phyloP scores from a whole-genome alignment of 495 filamentous ascomycete genomes.

The Neurospora sp. region DNA sequence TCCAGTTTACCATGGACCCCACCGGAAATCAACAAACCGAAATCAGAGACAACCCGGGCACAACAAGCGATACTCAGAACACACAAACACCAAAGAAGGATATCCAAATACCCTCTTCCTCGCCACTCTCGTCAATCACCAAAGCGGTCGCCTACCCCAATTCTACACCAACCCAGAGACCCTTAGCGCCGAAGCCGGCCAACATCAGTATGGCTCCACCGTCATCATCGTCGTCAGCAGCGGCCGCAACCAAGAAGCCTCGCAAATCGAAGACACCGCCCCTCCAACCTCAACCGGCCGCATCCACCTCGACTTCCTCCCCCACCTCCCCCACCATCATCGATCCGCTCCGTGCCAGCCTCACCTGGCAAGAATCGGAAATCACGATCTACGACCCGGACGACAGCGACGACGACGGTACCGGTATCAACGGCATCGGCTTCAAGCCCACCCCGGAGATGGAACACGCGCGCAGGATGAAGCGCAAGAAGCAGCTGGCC shows the following conservation, averaged over 20 bases:
- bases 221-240: constrained; percentile 3
- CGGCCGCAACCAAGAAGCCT: constrained; percentile 21
- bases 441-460: constrained; percentile 81
- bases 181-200: constrained; percentile 9
- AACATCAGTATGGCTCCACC: neutral
- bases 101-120: neutral
- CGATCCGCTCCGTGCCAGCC: constrained; percentile 41
- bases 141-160: neutral
- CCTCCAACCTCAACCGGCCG: constrained; percentile 1
- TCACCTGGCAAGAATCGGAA: constrained; percentile 77
- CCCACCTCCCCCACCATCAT: constrained; percentile 22
- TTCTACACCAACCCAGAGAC: neutral
- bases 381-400: constrained; percentile 71
- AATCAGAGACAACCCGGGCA: neutral
- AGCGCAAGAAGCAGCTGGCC: constrained; percentile 67
- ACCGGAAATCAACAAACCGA: neutral
- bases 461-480: constrained; percentile 64
- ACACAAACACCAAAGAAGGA: neutral
- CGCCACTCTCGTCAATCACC: neutral
- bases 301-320: neutral
- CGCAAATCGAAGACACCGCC: constrained; percentile 32
- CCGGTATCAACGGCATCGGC: constrained; percentile 81
- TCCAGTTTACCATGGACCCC: constrained; percentile 4
- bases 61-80: neutral
- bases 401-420: constrained; percentile 67